These are phyloP conservation scores for Bipolaris sorokiniana DNA, from an alignment of 2,329 filamentous ascomycete genomes.

Conservation along the genomic window DNA sequence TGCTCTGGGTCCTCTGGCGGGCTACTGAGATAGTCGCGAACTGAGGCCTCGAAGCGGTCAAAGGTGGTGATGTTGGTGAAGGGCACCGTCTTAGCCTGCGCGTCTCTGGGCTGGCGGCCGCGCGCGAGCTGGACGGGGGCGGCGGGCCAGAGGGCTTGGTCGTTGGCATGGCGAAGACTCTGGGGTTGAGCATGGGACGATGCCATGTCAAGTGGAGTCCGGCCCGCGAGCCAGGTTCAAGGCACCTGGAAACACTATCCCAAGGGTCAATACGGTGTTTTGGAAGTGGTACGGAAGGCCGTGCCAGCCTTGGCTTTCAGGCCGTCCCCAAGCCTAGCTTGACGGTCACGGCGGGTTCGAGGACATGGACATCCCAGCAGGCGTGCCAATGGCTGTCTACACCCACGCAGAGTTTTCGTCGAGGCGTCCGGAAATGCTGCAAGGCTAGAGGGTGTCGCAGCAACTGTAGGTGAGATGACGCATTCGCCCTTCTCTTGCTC, in stretches of 20 bases:
- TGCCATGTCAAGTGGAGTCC: slow-evolving; percentile 33
- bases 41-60: slow-evolving; percentile 46
- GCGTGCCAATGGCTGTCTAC: not conserved
- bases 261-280: slow-evolving; percentile 13
- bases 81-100: slow-evolving; percentile 40
- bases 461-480: not conserved
- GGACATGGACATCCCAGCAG: not conserved
- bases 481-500: not conserved
- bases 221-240: slow-evolving; percentile 16
- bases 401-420: not conserved
- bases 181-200: slow-evolving; percentile 23
- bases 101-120: slow-evolving; percentile 48
- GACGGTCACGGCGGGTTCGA: not conserved
- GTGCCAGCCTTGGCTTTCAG: slow-evolving; percentile 16
- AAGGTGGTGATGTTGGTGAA: slow-evolving; percentile 40
- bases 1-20: slow-evolving; percentile 47
- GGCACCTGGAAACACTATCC: slow-evolving; percentile 9
- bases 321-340: slow-evolving; percentile 7
- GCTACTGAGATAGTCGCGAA: slow-evolving; percentile 44
- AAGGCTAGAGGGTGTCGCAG: not conserved
- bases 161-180: slow-evolving; percentile 20
- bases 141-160: slow-evolving; percentile 25
- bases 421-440: not conserved
- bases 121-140: slow-evolving; percentile 38
- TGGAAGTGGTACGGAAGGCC: slow-evolving; percentile 12